phyloP scores from a whole-genome alignment of 2,329 filamentous ascomycete genomes.

The Sclerotinia sclerotiorum region DNA sequence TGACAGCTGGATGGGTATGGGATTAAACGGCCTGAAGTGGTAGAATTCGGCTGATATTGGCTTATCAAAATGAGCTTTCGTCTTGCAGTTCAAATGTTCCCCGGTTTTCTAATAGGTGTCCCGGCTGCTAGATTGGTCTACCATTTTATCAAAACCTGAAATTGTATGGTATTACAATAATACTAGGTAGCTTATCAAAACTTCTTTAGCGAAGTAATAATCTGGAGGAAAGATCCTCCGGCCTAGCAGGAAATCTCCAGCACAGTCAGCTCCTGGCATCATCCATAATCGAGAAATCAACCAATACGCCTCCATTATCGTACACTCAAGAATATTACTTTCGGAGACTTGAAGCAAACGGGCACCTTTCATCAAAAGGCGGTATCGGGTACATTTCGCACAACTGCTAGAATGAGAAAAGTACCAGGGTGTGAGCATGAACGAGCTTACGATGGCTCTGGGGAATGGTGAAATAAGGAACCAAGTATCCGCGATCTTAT shows the following conservation, averaged over 20 bases:
- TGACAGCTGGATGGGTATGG: background rate
- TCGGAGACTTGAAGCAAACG: background rate
- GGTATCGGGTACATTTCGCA: conserved; percentile 3
- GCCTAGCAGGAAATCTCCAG: too few species aligned
- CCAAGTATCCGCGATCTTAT: background rate
- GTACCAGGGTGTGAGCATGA: conserved; percentile 12
- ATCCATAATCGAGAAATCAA: background rate
- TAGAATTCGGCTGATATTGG: background rate
- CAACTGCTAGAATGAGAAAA: conserved; percentile 8
- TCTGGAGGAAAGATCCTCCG: conserved; percentile 12
- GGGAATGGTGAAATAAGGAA: background rate
- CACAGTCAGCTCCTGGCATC: background rate
- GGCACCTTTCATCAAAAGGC: background rate
- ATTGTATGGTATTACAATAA: background rate
- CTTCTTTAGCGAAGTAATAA: background rate
- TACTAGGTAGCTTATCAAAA: background rate
- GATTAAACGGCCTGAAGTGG: background rate
- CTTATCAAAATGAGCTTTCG: background rate
- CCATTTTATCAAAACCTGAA: background rate
- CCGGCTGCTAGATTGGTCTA: background rate
- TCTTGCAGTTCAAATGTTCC: background rate
- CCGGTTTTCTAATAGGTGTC: background rate
- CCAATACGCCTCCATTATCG: background rate
- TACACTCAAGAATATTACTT: background rate
- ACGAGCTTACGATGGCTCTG: background rate